Conservation (phyloP, 306 rosid genomes). For the Crotalaria pallida region DNA sequence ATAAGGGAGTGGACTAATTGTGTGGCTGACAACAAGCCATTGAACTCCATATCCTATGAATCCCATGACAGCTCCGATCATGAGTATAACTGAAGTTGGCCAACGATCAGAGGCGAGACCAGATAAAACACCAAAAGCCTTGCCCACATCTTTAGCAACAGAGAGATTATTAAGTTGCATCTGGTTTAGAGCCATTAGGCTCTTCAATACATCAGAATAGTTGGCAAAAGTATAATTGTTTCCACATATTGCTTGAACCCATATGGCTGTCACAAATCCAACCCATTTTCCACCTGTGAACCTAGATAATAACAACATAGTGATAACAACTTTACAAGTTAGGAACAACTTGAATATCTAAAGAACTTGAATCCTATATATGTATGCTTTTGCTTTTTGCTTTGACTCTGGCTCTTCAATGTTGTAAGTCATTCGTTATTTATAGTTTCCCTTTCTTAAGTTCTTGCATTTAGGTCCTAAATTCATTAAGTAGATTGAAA, state of each 20-base stretch:
- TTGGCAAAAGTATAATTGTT: conserved; percentile 44
- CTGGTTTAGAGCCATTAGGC: conserved; percentile 37
- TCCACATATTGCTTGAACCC: conserved; percentile 52
- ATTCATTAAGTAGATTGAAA: not conserved
- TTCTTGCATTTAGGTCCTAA: not conserved
- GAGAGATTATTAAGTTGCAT: conserved; percentile 45
- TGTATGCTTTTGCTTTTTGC: not conserved
- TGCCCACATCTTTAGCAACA: conserved; percentile 47
- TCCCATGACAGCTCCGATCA: conserved; percentile 36
- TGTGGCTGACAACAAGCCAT: conserved; percentile 38
- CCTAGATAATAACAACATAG: conserved; percentile 16
- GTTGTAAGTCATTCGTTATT: not conserved
- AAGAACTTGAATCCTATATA: not conserved
- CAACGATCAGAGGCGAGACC: conserved; percentile 40
- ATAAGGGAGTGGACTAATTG: conserved; percentile 38
- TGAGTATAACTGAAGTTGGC: conserved; percentile 25
- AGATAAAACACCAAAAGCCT: conserved; percentile 44
- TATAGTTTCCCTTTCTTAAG: not conserved
- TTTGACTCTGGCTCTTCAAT: not conserved
- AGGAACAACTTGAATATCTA: not conserved
- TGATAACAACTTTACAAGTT: not conserved
- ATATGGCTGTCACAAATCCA: conserved; percentile 42
- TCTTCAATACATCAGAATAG: conserved; percentile 35
- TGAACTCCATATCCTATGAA: conserved; percentile 46
- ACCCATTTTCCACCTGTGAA: conserved; percentile 35